Conservation (phyloP, 108 stramenopile genomes). For the Skeletonema marinoi region DNA sequence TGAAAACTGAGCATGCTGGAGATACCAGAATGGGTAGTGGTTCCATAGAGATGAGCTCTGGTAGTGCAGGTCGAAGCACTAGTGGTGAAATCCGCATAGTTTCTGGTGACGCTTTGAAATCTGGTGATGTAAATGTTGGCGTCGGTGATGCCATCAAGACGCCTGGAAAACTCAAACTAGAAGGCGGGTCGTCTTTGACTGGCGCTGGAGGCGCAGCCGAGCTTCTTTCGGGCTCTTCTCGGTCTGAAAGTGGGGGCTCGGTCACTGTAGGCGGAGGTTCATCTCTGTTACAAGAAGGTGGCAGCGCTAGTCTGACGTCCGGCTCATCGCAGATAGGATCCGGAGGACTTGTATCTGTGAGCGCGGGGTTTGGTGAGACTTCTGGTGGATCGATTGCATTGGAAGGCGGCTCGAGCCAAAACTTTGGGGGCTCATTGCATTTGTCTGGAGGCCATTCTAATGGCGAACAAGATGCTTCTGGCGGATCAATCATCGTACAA, state of each 20-base stretch:
- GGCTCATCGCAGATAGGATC: conserved; percentile 7
- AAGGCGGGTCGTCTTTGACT: conserved; percentile 1
- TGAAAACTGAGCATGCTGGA: conserved; percentile 15
- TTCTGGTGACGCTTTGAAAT: conserved; percentile 7
- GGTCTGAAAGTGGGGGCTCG: conserved; percentile 13
- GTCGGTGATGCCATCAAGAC: conserved; percentile 8
- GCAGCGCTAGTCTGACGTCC: neutral
- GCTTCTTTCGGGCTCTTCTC: conserved; percentile 1
- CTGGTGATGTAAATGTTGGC: conserved; percentile 3
- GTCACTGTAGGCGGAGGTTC: neutral
- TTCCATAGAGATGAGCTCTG: conserved; percentile 17
- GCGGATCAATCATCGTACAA: conserved; percentile 9
- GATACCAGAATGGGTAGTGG: conserved; percentile 10
- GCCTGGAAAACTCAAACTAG: conserved; percentile 5
- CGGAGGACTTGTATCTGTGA: conserved; percentile 10
- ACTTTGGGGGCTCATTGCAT: conserved; percentile 5
- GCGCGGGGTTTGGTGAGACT: conserved; percentile 17
- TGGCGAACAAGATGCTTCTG: neutral
- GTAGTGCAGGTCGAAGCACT: conserved; percentile 3
- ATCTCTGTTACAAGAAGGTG: neutral
- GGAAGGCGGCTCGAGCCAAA: conserved; percentile 19
- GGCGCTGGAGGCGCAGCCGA: neutral
- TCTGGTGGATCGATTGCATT: conserved; percentile 30
- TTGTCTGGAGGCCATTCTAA: conserved; percentile 9
- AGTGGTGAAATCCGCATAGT: conserved; percentile 4